Conservation (phyloP, 176 grass and related monocot species). For the Carex myosuroides region DNA sequence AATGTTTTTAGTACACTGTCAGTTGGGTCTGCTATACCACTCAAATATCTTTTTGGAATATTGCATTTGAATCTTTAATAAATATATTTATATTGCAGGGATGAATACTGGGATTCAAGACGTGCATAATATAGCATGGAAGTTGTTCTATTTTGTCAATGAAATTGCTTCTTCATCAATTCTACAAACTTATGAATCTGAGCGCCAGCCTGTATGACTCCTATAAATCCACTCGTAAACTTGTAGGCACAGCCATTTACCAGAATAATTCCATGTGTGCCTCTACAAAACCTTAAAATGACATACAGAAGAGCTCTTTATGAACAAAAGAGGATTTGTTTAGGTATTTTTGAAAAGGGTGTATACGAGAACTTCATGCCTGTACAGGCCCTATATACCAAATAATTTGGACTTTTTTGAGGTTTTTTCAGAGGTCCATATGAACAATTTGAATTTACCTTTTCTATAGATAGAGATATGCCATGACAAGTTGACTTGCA, state of each 20-base stretch:
- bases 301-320: neutral
- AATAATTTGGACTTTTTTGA: neutral
- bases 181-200: slow-evolving; percentile 72
- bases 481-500: slow-evolving; percentile 5
- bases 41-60: neutral
- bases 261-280: neutral
- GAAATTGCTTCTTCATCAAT: slow-evolving; percentile 55
- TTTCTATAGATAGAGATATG: neutral
- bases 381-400: neutral
- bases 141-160: slow-evolving; percentile 52
- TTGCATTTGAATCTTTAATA: neutral
- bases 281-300: neutral
- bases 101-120: slow-evolving; percentile 99
- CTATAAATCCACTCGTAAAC: neutral
- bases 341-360: neutral
- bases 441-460: neutral
- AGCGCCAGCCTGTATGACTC: slow-evolving; percentile 66
- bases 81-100: slow-evolving; percentile 43
- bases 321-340: neutral
- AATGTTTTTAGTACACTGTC: neutral
- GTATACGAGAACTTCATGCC: neutral
- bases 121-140: slow-evolving; percentile 95
- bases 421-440: neutral
- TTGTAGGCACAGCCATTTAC: slow-evolving; percentile 12
- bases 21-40: neutral